These are phyloP conservation scores for Leavenworthia alabamica DNA, from an alignment of 345 rosid species.

Conservation along the genomic window DNA sequence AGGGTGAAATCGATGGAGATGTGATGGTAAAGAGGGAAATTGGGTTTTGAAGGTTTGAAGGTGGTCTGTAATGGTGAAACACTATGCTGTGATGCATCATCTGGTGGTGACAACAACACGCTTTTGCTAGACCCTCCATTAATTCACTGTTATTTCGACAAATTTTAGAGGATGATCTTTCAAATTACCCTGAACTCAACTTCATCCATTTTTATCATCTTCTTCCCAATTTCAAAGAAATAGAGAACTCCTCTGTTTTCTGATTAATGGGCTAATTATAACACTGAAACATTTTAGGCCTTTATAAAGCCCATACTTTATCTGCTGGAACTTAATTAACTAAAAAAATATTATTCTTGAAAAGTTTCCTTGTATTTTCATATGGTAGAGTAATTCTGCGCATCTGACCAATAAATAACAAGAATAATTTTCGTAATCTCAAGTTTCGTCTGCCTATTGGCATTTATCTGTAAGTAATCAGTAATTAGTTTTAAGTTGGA, in stretches of 20 bases:
- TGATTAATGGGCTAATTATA: neutral
- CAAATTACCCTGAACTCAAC: constrained; percentile 2
- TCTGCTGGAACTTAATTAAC: neutral
- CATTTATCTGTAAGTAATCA: neutral
- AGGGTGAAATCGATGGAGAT: constrained; percentile 19
- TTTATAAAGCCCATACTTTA: neutral
- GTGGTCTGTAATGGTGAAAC: constrained; percentile 29
- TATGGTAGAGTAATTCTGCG: too few species aligned
- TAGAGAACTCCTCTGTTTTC: neutral
- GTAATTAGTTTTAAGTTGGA: neutral
- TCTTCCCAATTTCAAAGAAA: neutral
- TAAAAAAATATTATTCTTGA: too few species aligned
- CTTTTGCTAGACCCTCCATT: neutral
- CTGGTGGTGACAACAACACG: constrained; percentile 18
- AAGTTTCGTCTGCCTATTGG: too few species aligned
- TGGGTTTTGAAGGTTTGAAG: constrained; percentile 26
- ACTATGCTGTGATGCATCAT: constrained; percentile 14
- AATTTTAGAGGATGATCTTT: neutral
- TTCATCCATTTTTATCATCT: neutral
- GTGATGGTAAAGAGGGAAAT: constrained; percentile 32
- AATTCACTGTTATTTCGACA: neutral
- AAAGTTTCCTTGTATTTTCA: too few species aligned
- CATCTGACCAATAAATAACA: too few species aligned
- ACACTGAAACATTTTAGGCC: neutral
- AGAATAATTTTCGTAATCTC: too few species aligned